Conservation (phyloP, 495 filamentous ascomycete genomes). For the Neurospora sp. region DNA sequence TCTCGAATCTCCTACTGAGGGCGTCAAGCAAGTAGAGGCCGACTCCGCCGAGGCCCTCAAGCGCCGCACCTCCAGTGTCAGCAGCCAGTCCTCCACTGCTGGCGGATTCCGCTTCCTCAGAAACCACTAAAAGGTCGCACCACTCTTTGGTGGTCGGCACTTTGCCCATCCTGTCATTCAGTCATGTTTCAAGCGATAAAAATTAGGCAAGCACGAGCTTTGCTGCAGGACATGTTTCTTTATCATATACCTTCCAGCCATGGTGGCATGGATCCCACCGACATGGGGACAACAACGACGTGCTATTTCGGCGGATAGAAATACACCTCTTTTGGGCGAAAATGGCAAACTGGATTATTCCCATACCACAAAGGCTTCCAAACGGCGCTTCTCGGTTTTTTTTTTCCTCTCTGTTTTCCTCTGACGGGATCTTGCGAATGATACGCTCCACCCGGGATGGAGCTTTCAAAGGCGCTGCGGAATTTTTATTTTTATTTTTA, state of each 20-base stretch:
- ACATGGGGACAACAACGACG: background rate
- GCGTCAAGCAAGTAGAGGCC: constrained; percentile 1
- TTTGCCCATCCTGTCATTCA: background rate
- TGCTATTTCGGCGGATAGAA: background rate
- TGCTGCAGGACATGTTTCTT: background rate
- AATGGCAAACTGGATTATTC: background rate
- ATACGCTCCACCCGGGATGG: background rate
- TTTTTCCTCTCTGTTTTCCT: background rate
- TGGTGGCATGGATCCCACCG: background rate
- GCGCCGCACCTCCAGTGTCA: constrained; percentile 27
- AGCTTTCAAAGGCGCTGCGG: background rate
- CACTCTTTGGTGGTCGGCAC: constrained; percentile 26
- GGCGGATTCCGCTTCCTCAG: constrained; percentile 32
- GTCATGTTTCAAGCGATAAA: background rate
- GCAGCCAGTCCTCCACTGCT: constrained; percentile 22
- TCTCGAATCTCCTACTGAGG: constrained; percentile 9
- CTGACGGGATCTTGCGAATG: background rate
- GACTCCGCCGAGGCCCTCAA: constrained; percentile 14
- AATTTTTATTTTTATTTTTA: background rate
- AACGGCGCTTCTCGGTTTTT: background rate
- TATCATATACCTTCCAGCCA: background rate
- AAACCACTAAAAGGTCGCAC: constrained; percentile 22
- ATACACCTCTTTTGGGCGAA: background rate
- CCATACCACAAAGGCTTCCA: background rate
- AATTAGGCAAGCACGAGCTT: background rate